Base-by-base conservation (phyloP, 768 basidiomycete species). In the Xerocomus potaroensis region DNA sequence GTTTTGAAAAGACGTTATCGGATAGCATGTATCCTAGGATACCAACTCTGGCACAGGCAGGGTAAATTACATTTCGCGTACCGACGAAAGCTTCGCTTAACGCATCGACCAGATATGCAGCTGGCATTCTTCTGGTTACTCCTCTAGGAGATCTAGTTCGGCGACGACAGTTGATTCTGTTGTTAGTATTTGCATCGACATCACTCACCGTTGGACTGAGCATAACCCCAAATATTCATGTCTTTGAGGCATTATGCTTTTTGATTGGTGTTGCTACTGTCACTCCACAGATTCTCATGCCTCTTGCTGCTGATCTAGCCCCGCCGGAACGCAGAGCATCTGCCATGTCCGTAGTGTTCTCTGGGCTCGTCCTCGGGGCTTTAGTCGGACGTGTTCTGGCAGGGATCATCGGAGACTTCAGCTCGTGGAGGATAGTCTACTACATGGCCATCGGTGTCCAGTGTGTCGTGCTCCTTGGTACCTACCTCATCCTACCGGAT, bases 71-170 rank as follows among this genome's bases (percentile, higher is more conserved):
- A 14, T 11, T 8, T n/a, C 27, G 33, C 19, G 12, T 41, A 29
- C n/a, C 15, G 16, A 15, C 32, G n/a, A 16, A 24, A 8, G 33
- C 15, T 9, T 38, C 14, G 21, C n/a, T 50, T 21, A 45, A 45
- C 23, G 44, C 43, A 8, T 41, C 39, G 22, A 39, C 29, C 5
- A 84, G 87, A 34, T 91, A 90, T 61, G 85, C 83, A 2, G 69
- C 69, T 8, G 88, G 88, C 1, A 73, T 91, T 7, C 63, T 92
- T 3, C 64, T 92, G 33, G 79, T 94, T 44, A 78, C 86, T 1
- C 91, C 92, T 1, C 71, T 91, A 0, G 91, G 92, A 8, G 91
- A 95, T 62, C 75, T 93, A 18, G 75, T 91, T 23, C 83, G 85
- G 16, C 71, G 91, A 29, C 73, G 91, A 11, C 83, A 80, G 35